A percentile compares a stretch with the other conserved stretches of the same genome.
Conservation (phyloP, 306 rosid genomes). For the Rubus parviflorus region DNA sequence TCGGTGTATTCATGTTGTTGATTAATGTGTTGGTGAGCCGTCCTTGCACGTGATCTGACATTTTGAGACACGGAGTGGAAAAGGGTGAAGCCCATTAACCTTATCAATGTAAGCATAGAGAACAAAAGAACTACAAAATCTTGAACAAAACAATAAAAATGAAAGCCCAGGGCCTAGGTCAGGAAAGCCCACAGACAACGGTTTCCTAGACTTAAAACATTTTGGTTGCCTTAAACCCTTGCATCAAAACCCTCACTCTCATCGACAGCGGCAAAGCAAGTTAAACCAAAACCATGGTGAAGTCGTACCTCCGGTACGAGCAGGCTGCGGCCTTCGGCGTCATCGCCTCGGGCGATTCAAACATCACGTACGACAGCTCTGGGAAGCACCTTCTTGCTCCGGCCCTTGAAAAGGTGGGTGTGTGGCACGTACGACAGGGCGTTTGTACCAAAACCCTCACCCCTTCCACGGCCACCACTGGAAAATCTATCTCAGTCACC, state of each 20-base stretch:
- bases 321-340: constrained; percentile 80
- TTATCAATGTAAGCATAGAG: too few relatives aligned
- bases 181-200: too few relatives aligned
- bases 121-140: too few relatives aligned
- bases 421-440: constrained; percentile 94
- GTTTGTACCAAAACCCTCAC: constrained; percentile 67
- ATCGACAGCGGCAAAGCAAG: not conserved
- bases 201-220: too few relatives aligned
- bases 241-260: not conserved
- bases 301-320: constrained; percentile 83
- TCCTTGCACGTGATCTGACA: too few relatives aligned
- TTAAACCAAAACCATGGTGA: constrained; percentile 58
- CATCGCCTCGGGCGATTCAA: constrained; percentile 72
- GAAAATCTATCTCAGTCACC: constrained; percentile 67
- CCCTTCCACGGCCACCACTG: constrained; percentile 49
- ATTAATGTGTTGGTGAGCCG: too few relatives aligned
- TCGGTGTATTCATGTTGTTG: too few relatives aligned
- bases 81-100: too few relatives aligned
- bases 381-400: constrained; percentile 90
- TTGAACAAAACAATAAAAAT: too few relatives aligned
- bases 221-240: not conserved
- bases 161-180: too few relatives aligned
- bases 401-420: constrained; percentile 75
- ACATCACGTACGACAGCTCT: constrained; percentile 63
- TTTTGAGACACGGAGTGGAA: too few relatives aligned